Evolutionary conservation across 176 grass and related monocot species (phyloP), one percentile per base, ranked within the genome.

Genomic region (Avena insularis): DNA sequence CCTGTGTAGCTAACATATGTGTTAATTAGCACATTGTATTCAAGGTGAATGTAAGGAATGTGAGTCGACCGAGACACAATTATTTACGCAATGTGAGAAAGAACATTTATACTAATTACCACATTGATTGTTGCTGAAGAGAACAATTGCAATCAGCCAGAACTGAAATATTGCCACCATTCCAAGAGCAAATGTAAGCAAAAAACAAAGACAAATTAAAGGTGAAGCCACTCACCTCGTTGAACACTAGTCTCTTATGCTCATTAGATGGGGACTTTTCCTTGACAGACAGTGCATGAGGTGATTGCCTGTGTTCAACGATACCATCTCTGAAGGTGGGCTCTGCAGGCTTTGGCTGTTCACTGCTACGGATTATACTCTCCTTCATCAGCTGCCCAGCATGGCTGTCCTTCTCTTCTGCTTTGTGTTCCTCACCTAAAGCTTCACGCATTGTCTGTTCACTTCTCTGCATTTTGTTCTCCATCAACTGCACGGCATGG

Each of bases 201-300:
- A 67, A 67, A 8, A 9, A 27, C 2, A 1, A 67, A 67, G 47
- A 17, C 6, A 75, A 16, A 29, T 9, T 51, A 75, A 31, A 2
- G 43, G 8, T 9, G 45, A 81, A 80, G 40, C 19, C 1, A 51
- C 17, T 58, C 12, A 85, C 87, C 77, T 89, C 21, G 4, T 43
- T 85, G 16, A 74, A 85, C 15, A 21, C 76, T 50, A n/a, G 2
- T 12, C 2, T n/a, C 9, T 79, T 84, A 76, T 84, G 75, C 54
- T 73, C 23, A 45, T 51, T 33, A 21, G 35, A 60, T 25, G 29
- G 31, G 25, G 63, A 13, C 7, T 65, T 65, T 8, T 85, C 76
- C 33, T 59, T 12, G 36, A 16, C 9, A 15, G 62, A 57, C 2
- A 17, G 13, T 13, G 0, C 14, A 67, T 67, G 31, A 1, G 27